Evolutionary conservation across 2,329 filamentous ascomycete genomes (phyloP).

Genomic region (Xylaria hypoxylon): DNA sequence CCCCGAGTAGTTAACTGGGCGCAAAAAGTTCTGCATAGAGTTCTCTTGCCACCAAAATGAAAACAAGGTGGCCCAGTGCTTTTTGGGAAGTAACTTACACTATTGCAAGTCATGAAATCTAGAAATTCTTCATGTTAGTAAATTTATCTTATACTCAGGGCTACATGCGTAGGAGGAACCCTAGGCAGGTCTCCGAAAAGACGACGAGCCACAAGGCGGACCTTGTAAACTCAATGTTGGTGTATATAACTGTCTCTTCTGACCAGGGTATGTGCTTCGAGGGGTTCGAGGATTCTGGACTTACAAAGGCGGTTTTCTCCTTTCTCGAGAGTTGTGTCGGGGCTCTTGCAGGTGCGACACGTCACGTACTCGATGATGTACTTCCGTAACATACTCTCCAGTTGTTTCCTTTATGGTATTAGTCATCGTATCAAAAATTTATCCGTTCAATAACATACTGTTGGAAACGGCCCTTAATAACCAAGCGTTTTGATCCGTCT

Average conservation of each 20-base stretch:
- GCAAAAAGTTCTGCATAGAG: background rate
- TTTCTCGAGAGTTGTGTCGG: slow-evolving; percentile 96
- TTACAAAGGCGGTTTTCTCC: slow-evolving; percentile 92
- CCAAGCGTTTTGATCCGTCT: slow-evolving; percentile 89
- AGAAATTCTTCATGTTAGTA: slow-evolving; percentile 25
- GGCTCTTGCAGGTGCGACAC: slow-evolving; percentile 97
- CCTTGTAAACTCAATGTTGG: background rate
- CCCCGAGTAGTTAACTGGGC: background rate
- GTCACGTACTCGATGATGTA: slow-evolving; percentile 90
- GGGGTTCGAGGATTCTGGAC: background rate
- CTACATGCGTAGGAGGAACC: background rate
- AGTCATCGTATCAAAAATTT: slow-evolving; percentile 72
- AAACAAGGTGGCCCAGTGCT: background rate
- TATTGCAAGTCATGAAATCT: slow-evolving; percentile 96
- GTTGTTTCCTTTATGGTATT: slow-evolving; percentile 45
- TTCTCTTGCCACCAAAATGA: background rate
- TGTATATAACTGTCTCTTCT: too few species aligned
- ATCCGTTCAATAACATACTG: slow-evolving; percentile 68
- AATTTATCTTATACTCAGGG: background rate
- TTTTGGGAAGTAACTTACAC: slow-evolving; percentile 47
- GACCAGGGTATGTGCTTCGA: background rate
- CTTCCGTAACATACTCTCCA: slow-evolving; percentile 40
- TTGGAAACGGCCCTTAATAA: slow-evolving; percentile 99
- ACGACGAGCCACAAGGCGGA: background rate
- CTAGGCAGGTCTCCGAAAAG: background rate